Evolutionary conservation across 129 eudicot genomes (phyloP).

Genomic region (Arctium lappa): DNA sequence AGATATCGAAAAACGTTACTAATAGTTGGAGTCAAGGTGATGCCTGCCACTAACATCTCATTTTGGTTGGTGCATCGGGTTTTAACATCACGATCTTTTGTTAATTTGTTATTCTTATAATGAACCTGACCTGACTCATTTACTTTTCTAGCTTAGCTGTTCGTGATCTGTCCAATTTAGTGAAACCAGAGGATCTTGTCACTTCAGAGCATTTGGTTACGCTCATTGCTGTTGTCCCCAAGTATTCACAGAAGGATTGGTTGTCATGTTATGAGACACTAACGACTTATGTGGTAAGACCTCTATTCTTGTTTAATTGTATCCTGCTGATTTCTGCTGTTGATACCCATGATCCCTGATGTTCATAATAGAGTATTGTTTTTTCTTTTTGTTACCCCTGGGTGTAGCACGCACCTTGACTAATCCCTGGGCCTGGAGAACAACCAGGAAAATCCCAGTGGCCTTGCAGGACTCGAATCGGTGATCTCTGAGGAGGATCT

Average conservation of each 20-base stretch:
- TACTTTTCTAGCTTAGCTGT: constrained; percentile 66
- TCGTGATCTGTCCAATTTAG: constrained; percentile 75
- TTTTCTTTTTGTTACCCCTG: neutral
- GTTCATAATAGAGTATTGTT: neutral
- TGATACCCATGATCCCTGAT: neutral
- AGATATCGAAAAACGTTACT: neutral
- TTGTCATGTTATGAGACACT: constrained; percentile 81
- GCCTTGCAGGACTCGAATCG: too few species aligned
- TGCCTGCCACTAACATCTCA: neutral
- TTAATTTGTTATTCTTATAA: neutral
- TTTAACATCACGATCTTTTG: neutral
- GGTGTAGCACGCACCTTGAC: too few species aligned
- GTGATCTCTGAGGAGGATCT: too few species aligned
- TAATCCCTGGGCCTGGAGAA: too few species aligned
- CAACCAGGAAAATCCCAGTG: too few species aligned
- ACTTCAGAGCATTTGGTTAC: constrained; percentile 74
- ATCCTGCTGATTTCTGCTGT: neutral
- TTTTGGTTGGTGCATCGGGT: neutral
- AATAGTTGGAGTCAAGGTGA: neutral
- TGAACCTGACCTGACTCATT: neutral
- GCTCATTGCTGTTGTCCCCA: constrained; percentile 74
- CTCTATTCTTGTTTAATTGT: neutral
- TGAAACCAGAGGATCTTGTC: constrained; percentile 64
- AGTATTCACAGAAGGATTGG: constrained; percentile 93
- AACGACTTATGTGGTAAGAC: constrained; percentile 77